Evolutionary conservation across 176 grass and related monocot genomes (phyloP), one percentile per base, ranked within the genome.

Genomic region (Puya raimondii): DNA sequence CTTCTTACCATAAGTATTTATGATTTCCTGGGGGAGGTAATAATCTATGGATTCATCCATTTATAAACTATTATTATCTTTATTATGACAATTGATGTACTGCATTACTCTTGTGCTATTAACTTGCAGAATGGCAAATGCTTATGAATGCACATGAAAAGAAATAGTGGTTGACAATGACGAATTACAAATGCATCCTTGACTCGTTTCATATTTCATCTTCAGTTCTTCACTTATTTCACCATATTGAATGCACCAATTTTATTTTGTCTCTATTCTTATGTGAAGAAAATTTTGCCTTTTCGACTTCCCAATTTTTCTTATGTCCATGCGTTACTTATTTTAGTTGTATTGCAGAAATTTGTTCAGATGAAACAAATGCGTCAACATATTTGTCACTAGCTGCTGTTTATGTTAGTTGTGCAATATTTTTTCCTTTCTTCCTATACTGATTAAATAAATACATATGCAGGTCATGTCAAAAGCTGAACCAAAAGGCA

Each of bases 401-500:
- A 57, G 15, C 21, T 61, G 17, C 56, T 61, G 21, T 21, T 61
- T 61, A 61, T 61, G 2, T 61, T 61, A 61, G 56, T 10, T 20
- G n/a, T 61, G 10, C 16, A 61, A 57, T 18, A 61, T 20, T 10
- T 20, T 10, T n/a, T 61, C 17, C 9, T 18, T 61, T 61, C 21
- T 59, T 61, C 10, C 4, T 18, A 61, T 2, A 61, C 16, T 48
- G 9, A n/a, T 73, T 68, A 48, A 58, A 2, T 70, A 48, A 17
- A 61, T 48, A 67, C 47, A 25, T 81, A 42, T 80, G 16, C 71
- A 99, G 94, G 82, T 64, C 0, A 76, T 78, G 54, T 74, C 17
- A 68, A 93, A 90, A 76, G 73, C 82, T 11, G 94, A 99, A 74
- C 74, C 75, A 47, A 70, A 73, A 70, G 78, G 70, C 51, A 83